Evolutionary conservation across 2,329 filamentous ascomycete species (phyloP).

Genomic region (Microcyclosporella mali): DNA sequence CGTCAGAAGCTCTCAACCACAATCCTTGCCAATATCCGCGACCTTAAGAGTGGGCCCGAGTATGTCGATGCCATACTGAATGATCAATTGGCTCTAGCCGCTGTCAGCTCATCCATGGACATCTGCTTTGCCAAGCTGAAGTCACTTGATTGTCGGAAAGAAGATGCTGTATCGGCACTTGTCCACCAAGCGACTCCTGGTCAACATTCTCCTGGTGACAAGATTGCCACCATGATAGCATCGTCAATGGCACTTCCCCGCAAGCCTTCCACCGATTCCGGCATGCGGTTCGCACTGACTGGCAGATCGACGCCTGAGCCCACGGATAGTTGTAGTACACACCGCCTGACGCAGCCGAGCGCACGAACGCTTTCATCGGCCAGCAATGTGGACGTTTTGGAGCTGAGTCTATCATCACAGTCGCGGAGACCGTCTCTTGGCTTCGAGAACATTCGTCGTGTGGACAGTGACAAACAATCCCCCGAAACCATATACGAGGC

Average conservation of each 20-base stretch:
- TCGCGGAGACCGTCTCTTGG: constrained; percentile 3
- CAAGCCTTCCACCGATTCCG: constrained; percentile 4
- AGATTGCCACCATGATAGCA: constrained; percentile 16
- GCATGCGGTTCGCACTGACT: constrained; percentile 8
- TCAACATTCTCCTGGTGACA: constrained; percentile 11
- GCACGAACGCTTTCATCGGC: constrained; percentile 10
- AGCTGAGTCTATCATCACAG: constrained; percentile 7
- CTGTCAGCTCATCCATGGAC: constrained; percentile 30
- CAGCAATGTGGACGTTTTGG: constrained; percentile 12
- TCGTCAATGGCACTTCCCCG: constrained; percentile 12
- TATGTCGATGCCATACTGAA: constrained; percentile 25
- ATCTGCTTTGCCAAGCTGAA: constrained; percentile 31
- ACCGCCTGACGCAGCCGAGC: constrained; percentile 8
- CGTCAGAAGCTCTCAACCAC: constrained; percentile 23
- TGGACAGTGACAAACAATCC: constrained; percentile 6
- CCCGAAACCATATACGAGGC: constrained; percentile 12
- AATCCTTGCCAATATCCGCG: constrained; percentile 22
- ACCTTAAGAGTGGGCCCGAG: constrained; percentile 21
- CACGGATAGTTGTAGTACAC: constrained; percentile 2
- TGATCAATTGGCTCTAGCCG: constrained; percentile 27
- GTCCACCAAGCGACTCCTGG: constrained; percentile 14
- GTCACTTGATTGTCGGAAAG: constrained; percentile 27
- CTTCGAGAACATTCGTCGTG: constrained; percentile 1
- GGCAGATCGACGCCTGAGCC: constrained; percentile 17
- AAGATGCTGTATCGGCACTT: constrained; percentile 23